Conservation (phyloP, 345 rosid genomes). For the Gynandropsis gynandra region DNA sequence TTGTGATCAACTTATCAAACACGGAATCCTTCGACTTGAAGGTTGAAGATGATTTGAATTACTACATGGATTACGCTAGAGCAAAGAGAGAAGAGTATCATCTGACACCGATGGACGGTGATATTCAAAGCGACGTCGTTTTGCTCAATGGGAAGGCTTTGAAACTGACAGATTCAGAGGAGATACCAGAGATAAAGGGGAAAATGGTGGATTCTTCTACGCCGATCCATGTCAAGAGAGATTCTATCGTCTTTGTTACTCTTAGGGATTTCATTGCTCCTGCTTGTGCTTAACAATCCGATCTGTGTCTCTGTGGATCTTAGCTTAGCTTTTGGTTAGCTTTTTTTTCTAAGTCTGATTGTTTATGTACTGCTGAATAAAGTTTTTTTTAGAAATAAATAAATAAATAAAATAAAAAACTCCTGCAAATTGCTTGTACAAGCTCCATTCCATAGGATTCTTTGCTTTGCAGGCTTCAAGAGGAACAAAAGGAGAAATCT, state of each 20-base stretch:
- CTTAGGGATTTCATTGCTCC: slow-evolving; percentile 43
- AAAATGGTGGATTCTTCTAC: slow-evolving; percentile 28
- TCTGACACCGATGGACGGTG: slow-evolving; percentile 47
- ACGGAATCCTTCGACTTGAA: slow-evolving; percentile 30
- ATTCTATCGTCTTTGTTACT: slow-evolving; percentile 36
- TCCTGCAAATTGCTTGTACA: background rate
- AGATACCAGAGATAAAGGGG: slow-evolving; percentile 44
- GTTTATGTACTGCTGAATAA: background rate
- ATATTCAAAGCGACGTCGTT: slow-evolving; percentile 50
- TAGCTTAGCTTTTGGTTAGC: background rate
- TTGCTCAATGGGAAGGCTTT: slow-evolving; percentile 47
- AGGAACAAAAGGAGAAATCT: too few species aligned
- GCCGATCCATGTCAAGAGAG: slow-evolving; percentile 32
- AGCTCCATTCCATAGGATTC: too few species aligned
- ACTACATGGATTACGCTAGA: slow-evolving; percentile 2
- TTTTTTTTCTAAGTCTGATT: background rate
- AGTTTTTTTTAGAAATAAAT: slow-evolving; percentile 13
- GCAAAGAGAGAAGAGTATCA: slow-evolving; percentile 47
- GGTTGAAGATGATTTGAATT: slow-evolving; percentile 29
- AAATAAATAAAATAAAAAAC: background rate
- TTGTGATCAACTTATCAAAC: slow-evolving; percentile 47
- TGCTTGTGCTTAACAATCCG: slow-evolving; percentile 37
- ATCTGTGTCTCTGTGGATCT: background rate
- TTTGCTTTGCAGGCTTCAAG: too few species aligned
- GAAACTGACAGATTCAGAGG: slow-evolving; percentile 29